Evolutionary conservation across 202 grass and related monocot species (phyloP).

Genomic region (Setaria viridis): DNA sequence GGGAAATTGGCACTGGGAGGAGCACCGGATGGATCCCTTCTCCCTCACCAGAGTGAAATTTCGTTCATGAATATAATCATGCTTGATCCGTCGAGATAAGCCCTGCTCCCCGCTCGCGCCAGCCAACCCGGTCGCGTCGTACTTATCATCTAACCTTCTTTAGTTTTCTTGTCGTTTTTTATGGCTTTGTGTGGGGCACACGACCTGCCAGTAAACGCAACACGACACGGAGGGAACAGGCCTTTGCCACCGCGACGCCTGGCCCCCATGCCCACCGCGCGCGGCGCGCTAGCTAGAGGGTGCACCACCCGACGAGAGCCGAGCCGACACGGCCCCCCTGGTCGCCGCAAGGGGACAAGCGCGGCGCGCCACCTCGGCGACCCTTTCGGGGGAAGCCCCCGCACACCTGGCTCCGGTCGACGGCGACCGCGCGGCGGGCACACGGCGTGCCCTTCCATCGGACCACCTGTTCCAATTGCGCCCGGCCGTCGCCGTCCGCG

Average conservation of each 20-base stretch:
- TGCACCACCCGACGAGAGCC: not conserved
- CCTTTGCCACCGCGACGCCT: not conserved
- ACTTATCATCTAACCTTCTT: slow-evolving; percentile 8
- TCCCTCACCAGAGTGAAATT: not conserved
- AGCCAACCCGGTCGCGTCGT: not conserved
- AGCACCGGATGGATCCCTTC: not conserved
- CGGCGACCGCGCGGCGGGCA: slow-evolving; percentile 23
- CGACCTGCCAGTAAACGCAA: not conserved
- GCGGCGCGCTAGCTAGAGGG: not conserved
- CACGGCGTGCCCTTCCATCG: not conserved
- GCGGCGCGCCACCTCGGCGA: slow-evolving; percentile 47
- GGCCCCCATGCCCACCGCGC: not conserved
- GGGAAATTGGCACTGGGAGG: not conserved
- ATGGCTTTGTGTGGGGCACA: not conserved
- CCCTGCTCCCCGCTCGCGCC: not conserved
- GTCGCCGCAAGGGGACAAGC: slow-evolving; percentile 45
- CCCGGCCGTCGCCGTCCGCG: slow-evolving; percentile 26
- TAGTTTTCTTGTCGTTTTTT: not conserved
- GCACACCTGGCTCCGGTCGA: slow-evolving; percentile 42
- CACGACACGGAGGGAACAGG: not conserved
- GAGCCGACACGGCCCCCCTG: not conserved
- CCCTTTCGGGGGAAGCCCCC: slow-evolving; percentile 39
- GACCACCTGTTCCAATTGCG: slow-evolving; percentile 25
- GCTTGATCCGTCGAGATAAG: slow-evolving; percentile 32
- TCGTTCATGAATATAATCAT: not conserved